Percentiles rank a stretch among this genome's conserved stretches.
Conservation (phyloP, 2,329 filamentous ascomycete genomes). For the Onygenales sp. region DNA sequence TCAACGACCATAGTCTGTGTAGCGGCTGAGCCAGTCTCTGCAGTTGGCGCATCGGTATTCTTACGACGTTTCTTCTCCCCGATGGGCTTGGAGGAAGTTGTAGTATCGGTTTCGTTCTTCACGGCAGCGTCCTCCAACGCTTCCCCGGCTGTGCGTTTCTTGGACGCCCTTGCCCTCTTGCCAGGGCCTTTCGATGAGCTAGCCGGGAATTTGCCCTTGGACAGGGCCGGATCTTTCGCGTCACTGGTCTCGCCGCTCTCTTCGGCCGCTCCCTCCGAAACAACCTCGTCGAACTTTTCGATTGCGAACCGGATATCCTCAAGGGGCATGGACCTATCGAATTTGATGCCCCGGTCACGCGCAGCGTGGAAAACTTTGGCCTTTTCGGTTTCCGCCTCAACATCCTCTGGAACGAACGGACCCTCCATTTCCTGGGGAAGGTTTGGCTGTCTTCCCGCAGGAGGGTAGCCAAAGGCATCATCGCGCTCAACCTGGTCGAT, state of each 20-base stretch:
- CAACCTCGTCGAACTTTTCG: neutral
- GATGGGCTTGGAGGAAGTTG: neutral
- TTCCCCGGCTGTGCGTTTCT: neutral
- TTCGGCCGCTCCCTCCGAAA: slow-evolving; percentile 7
- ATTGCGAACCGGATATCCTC: slow-evolving; percentile 15
- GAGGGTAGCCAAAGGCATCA: slow-evolving; percentile 23
- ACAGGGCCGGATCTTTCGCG: neutral
- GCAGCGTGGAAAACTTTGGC: slow-evolving; percentile 17
- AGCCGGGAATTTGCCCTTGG: neutral
- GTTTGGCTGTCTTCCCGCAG: slow-evolving; percentile 22
- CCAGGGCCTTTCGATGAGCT: neutral
- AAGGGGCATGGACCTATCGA: slow-evolving; percentile 13
- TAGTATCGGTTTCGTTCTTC: neutral
- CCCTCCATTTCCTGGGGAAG: slow-evolving; percentile 11
- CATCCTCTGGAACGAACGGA: slow-evolving; percentile 17
- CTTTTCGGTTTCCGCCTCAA: slow-evolving; percentile 14
- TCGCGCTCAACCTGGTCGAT: slow-evolving; percentile 20
- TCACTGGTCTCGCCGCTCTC: neutral
- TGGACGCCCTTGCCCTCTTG: neutral
- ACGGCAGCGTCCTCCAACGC: neutral
- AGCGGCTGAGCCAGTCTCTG: neutral
- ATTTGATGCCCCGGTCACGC: slow-evolving; percentile 11
- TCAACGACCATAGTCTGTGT: neutral
- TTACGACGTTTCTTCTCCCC: neutral
- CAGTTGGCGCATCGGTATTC: neutral